Base-by-base conservation (phyloP, 2,329 filamentous ascomycete species). In the Botrytis paeoniae region DNA sequence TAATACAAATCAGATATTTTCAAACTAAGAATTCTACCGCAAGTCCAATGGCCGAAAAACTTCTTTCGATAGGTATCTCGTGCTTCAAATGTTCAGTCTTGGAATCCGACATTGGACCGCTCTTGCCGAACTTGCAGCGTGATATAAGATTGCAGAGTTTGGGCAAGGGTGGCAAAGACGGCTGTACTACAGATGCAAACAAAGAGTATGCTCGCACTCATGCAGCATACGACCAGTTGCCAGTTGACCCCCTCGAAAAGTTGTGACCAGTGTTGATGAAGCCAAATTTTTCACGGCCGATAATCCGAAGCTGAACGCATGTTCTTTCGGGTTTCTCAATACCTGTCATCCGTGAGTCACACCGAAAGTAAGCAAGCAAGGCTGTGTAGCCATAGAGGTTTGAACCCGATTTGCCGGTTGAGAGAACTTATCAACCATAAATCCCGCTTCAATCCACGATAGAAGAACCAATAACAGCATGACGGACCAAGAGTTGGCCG, bases 81-180 rank as follows among this genome's bases (percentile, higher is more conserved):
- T 41, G 37, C 10, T 54, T n/a, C 20, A n/a, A 41, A 57, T 32
- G 16, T 68, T 39, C 39, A 45, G 20, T 45, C 20, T 18, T 35
- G 14, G 20, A 22, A 41, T 39, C 35, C n/a, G 37, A 57, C 25
- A 16, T 41, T 57, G 18, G 10, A 18, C 65, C 48, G 48, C 16
- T 39, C 22, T 57, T 57, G n/a, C 65, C 65, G 48, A 68, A 68
- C 39, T 37, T 68, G 65, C 48, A 57, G 35, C 18, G n/a, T 57
- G 18, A 57, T 57, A 37, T n/a, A 25, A n/a, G 7, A 41, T 41
- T 68, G 65, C 35, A 18, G 18, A 57, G 6, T 22, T 37, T 22
- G 32, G 18, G 35, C 25, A 54, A 32, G 45, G 9, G 25, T 12
- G 32, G 14, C 32, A 39, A 39, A 16, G 25, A 9, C 35, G 9